phyloP scores from a whole-genome alignment of 2,329 filamentous ascomycete genomes.

The Hortaea werneckii region DNA sequence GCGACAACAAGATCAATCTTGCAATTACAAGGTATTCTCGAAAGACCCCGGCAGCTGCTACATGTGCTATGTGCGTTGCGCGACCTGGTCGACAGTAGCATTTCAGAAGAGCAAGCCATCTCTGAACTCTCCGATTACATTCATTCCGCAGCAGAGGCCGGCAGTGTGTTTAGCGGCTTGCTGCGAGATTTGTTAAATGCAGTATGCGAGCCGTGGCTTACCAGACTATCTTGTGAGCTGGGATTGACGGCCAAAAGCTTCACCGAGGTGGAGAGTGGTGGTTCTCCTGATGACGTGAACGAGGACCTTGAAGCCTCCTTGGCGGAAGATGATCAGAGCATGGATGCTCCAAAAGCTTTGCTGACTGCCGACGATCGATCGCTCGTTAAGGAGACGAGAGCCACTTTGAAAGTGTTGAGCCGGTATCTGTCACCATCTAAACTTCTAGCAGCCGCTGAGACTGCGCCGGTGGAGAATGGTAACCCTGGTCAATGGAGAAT shows the following conservation, averaged over 20 bases:
- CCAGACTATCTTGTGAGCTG: background rate
- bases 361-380: slow-evolving; percentile 52
- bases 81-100: background rate
- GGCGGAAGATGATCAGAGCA: background rate
- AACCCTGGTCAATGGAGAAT: background rate
- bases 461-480: background rate
- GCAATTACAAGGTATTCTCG: background rate
- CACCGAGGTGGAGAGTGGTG: background rate
- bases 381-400: slow-evolving; percentile 68
- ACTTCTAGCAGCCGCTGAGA: background rate
- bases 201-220: background rate
- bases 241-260: background rate
- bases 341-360: background rate
- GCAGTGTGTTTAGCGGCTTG: background rate
- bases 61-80: background rate
- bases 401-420: slow-evolving; percentile 63
- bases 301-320: background rate
- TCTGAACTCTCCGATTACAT: background rate
- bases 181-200: background rate
- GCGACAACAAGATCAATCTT: background rate
- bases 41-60: background rate
- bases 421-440: slow-evolving; percentile 58
- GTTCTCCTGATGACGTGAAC: background rate
- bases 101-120: background rate
- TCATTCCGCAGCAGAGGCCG: background rate